Base-by-base conservation (phyloP, 331 rosid species). In the Telfairia occidentalis region DNA sequence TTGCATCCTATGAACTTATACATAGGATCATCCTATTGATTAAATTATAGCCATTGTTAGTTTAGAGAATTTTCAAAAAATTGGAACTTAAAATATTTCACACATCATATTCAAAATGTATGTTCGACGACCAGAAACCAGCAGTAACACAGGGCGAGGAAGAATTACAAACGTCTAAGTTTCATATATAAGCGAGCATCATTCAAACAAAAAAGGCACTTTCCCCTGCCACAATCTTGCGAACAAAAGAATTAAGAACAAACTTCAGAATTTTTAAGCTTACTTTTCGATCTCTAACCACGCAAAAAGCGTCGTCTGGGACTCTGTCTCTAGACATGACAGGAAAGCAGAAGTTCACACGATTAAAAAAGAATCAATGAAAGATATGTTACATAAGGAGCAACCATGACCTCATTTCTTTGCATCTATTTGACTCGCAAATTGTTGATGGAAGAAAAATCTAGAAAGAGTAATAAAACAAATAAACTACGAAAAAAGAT, bases 211-310 rank as follows among this genome's bases (percentile, higher is more conserved):
- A 52, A 50, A 52, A 26, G 42, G 40, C 37, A 73, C 77, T 53
- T n/a, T 38, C 10, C 71, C 57, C 16, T 9, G 42, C 54, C 50
- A 75, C n/a, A 75, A 46, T 37, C 16, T 58, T 38, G 5, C 5
- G 3, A 76, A n/a, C n/a, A 59, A 46, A 40, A 28, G 58, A 59
- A 80, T 16, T 63, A 8, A 1, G 46, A n/a, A 46, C 50, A 79
- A 69, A 63, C 57, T 28, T 60, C 26, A 70, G 64, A 86, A 26
- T 28, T 75, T 45, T 72, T n/a, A 45, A 46, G 37, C 91, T 85
- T 85, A 94, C 98, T 76, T 87, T 89, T 74, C 96, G 82, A 73
- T 85, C 90, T 81, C 86, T 82, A 48, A 94, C 73, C 28, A 83
- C 43, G 8, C 77, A 40, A 4, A 78, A 69, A 32, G 82, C 23